phyloP scores from a whole-genome alignment of 1,139 yeast genomes.

The Ogataea hybrid region DNA sequence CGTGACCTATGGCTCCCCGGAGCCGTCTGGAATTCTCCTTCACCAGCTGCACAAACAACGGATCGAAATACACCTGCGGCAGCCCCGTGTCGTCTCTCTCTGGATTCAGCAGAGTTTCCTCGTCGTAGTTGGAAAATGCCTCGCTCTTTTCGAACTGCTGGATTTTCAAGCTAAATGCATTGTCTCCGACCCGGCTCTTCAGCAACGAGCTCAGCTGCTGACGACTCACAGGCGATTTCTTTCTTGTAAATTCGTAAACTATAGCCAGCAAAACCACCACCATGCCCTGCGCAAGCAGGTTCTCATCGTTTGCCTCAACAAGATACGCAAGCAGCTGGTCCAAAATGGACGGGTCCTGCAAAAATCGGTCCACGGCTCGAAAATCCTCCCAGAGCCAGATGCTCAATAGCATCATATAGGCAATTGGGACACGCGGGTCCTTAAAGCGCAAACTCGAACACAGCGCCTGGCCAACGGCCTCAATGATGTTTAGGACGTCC shows the following conservation, averaged over 20 bases:
- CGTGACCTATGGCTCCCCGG: constrained; percentile 67
- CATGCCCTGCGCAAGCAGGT: constrained; percentile 70
- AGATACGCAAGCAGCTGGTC: constrained; percentile 68
- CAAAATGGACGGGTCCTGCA: constrained; percentile 63
- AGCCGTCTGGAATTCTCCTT: constrained; percentile 72
- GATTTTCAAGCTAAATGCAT: constrained; percentile 72
- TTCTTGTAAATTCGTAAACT: constrained; percentile 77
- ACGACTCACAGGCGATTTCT: constrained; percentile 68
- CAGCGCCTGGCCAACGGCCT: constrained; percentile 75
- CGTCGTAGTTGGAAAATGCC: constrained; percentile 55
- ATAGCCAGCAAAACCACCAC: constrained; percentile 72
- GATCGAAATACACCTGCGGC: constrained; percentile 76
- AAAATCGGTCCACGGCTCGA: constrained; percentile 71
- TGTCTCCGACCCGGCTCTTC: constrained; percentile 71
- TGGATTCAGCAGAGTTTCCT: constrained; percentile 44
- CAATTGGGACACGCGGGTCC: constrained; percentile 77
- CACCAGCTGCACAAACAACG: constrained; percentile 60
- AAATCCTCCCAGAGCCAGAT: constrained; percentile 80
- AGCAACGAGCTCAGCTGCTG: constrained; percentile 61
- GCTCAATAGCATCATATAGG: constrained; percentile 73
- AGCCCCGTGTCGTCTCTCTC: constrained; percentile 77
- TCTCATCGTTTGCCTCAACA: constrained; percentile 58
- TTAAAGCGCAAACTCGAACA: constrained; percentile 59
- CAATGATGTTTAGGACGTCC: constrained; percentile 72
- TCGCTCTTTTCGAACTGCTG: constrained; percentile 66